Evolutionary conservation across 768 basidiomycete species (phyloP).

Genomic region (Hysterangium stoloniferum): DNA sequence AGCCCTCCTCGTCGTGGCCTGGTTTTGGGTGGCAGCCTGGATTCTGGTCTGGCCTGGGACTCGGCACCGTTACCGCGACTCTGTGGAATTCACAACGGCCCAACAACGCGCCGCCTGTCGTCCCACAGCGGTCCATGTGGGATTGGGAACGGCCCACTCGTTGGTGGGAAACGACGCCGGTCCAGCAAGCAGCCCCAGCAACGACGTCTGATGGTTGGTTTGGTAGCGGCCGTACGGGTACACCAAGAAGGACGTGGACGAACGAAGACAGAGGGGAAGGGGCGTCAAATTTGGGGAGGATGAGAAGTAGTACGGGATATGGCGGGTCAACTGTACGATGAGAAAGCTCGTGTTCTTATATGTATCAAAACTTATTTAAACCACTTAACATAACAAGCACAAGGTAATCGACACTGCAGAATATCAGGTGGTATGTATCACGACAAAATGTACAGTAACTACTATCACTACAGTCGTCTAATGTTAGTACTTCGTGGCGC

Average conservation of each 20-base stretch:
- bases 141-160: slow-evolving; percentile 20
- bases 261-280: slow-evolving; percentile 59
- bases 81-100: slow-evolving; percentile 15
- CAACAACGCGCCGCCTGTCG: slow-evolving; percentile 27
- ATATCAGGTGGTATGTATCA: no score
- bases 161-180: background rate
- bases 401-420: no score
- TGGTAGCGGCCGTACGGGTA: slow-evolving; percentile 18
- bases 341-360: slow-evolving; percentile 18
- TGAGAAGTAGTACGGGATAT: slow-evolving; percentile 72
- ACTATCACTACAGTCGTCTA: no score
- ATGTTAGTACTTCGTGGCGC: no score
- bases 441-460: background rate
- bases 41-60: slow-evolving; percentile 77
- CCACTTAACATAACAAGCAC: background rate
- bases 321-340: slow-evolving; percentile 71
- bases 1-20: slow-evolving; percentile 24
- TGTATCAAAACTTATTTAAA: background rate
- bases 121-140: slow-evolving; percentile 30
- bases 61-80: slow-evolving; percentile 60
- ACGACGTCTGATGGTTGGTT: slow-evolving; percentile 22
- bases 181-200: slow-evolving; percentile 16
- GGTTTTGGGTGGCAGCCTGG: slow-evolving; percentile 53
- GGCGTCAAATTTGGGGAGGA: slow-evolving; percentile 56
- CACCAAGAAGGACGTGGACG: slow-evolving; percentile 13